Percentiles rank a stretch among this genome's conserved stretches.
These are phyloP conservation scores for Acanthamoeba lenticulata DNA, from an alignment of 208 protist species.

Conservation along the genomic window DNA sequence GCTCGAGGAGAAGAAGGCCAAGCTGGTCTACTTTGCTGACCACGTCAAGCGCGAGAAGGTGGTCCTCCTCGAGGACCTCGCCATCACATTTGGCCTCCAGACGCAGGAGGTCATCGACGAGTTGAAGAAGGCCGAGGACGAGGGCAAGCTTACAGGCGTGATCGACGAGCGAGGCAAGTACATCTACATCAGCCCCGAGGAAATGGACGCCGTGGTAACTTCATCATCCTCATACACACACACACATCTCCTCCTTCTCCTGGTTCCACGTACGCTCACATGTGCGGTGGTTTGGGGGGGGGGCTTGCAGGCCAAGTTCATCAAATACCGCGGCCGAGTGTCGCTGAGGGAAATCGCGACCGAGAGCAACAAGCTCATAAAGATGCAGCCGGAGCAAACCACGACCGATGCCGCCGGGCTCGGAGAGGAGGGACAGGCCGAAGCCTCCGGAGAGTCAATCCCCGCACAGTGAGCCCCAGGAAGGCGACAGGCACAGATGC, in stretches of 20 bases:
- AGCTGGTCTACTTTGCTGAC: not conserved
- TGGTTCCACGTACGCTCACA: not conserved
- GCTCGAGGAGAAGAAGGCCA: not conserved
- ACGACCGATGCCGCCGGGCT: not conserved
- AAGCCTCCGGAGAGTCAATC: too few species aligned
- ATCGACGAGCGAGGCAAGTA: constrained; percentile 87
- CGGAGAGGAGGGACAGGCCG: too few species aligned
- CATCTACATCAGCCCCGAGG: constrained; percentile 82
- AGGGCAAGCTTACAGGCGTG: constrained; percentile 83
- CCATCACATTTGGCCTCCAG: not conserved
- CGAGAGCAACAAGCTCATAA: constrained; percentile 80
- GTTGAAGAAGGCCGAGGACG: constrained; percentile 77
- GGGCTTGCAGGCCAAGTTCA: constrained; percentile 73
- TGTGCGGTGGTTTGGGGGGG: not conserved
- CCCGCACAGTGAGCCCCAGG: too few species aligned
- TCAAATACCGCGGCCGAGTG: constrained; percentile 80
- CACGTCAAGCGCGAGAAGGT: constrained; percentile 17
- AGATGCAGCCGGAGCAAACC: constrained; percentile 62
- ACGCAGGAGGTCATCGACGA: constrained; percentile 74
- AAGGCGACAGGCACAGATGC: too few species aligned
- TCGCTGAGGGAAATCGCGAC: constrained; percentile 79
- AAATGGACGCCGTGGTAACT: constrained; percentile 74
- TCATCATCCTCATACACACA: not conserved
- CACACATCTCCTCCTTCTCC: not conserved
- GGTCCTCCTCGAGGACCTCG: not conserved